Conservation (phyloP, 257 asterid genomes). For the Gynochthodes officinalis region DNA sequence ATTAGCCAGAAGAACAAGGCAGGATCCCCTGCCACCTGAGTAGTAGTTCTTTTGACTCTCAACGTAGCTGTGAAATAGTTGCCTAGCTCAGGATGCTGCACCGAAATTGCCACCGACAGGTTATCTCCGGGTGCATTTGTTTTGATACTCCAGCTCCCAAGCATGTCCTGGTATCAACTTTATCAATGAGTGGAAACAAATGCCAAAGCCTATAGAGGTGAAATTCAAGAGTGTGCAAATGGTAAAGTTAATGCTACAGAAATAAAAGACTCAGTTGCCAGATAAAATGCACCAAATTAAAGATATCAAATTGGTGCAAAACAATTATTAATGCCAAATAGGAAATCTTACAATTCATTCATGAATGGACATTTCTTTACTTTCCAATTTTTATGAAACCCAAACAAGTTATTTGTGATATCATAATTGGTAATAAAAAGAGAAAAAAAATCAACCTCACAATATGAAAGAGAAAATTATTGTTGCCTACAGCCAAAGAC, state of each 20-base stretch:
- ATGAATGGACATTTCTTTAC: neutral
- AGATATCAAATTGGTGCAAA: neutral
- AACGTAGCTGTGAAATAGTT: conserved; percentile 88
- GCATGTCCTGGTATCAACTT: conserved; percentile 66
- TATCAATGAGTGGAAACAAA: conserved; percentile 12
- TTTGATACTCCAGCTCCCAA: conserved; percentile 73
- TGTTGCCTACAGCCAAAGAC: neutral
- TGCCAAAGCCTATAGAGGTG: neutral
- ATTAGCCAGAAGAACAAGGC: conserved; percentile 87
- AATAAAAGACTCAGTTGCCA: neutral
- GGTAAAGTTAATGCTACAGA: neutral
- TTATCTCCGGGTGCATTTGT: conserved; percentile 65
- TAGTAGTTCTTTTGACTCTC: conserved; percentile 63
- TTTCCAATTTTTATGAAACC: conserved; percentile 1
- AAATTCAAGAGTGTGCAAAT: neutral
- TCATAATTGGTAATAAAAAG: no score
- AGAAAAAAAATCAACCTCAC: no score
- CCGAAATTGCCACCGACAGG: conserved; percentile 62
- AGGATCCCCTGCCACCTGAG: conserved; percentile 40
- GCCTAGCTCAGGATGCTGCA: conserved; percentile 82
- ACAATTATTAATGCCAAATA: neutral
- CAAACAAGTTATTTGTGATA: no score
- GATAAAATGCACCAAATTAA: neutral
- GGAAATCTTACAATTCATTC: neutral
- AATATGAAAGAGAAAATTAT: neutral